A percentile compares a stretch with the other conserved stretches of the same genome.
Conservation (phyloP, 2,329 filamentous ascomycete species). For the Colletotrichum ledebouriae region DNA sequence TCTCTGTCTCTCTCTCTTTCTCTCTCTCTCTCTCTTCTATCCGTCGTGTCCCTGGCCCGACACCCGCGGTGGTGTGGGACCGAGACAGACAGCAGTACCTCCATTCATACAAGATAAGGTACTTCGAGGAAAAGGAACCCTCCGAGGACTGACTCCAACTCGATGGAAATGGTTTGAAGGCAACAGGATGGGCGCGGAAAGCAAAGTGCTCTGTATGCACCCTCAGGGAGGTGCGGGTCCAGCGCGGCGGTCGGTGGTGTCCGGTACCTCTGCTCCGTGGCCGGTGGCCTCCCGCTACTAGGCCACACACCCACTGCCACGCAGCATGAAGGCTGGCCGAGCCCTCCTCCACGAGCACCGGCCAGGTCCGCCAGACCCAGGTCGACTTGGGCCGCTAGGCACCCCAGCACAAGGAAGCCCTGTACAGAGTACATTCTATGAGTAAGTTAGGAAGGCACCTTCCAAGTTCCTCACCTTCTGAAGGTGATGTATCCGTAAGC, state of each 20-base stretch:
- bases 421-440: slow-evolving; percentile 22
- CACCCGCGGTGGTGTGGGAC: slow-evolving; percentile 36
- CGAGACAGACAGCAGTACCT: slow-evolving; percentile 25
- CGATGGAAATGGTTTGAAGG: neutral
- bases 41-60: slow-evolving; percentile 30
- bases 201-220: neutral
- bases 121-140: slow-evolving; percentile 1
- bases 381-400: slow-evolving; percentile 19
- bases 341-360: slow-evolving; percentile 2
- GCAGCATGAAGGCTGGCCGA: slow-evolving; percentile 10
- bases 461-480: too few relatives aligned
- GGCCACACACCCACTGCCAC: slow-evolving; percentile 25
- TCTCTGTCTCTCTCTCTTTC: slow-evolving; percentile 31
- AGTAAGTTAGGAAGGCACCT: neutral
- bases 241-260: slow-evolving; percentile 12
- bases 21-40: too few relatives aligned
- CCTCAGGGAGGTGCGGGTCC: too few relatives aligned
- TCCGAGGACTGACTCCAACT: neutral
- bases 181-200: neutral
- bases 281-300: slow-evolving; percentile 28
- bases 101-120: neutral
- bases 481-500: neutral
- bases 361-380: slow-evolving; percentile 16
- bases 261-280: slow-evolving; percentile 2
- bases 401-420: slow-evolving; percentile 12